phyloP scores from a whole-genome alignment of 345 rosid species.

The Arabis alpina region DNA sequence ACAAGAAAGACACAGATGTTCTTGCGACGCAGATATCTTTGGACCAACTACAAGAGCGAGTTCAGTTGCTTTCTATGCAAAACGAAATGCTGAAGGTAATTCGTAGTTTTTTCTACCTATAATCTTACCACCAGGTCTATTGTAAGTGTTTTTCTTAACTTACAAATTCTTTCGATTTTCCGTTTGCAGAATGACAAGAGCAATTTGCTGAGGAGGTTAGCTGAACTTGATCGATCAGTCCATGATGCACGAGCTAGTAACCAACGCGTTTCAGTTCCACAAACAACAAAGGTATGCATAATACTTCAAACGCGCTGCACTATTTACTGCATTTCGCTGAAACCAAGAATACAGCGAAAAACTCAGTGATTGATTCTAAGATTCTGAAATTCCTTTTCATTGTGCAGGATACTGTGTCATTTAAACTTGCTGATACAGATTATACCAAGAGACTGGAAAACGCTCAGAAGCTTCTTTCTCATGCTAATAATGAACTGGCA shows the following conservation, averaged over 20 bases:
- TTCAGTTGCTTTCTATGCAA: conserved; percentile 77
- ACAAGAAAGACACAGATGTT: conserved; percentile 64
- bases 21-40: conserved; percentile 59
- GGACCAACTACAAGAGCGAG: conserved; percentile 81
- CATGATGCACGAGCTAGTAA: conserved; percentile 49
- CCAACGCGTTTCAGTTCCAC: conserved; percentile 47
- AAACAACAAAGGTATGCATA: conserved; percentile 41
- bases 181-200: conserved; percentile 69
- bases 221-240: conserved; percentile 73
- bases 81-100: conserved; percentile 81
- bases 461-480: conserved; percentile 63
- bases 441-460: conserved; percentile 49
- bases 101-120: conserved; percentile 15
- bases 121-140: background rate
- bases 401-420: conserved; percentile 51
- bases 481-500: conserved; percentile 58
- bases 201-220: conserved; percentile 64
- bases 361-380: conserved; percentile 9
- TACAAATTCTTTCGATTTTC: conserved; percentile 13
- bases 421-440: conserved; percentile 46
- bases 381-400: conserved; percentile 15
- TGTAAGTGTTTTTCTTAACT: background rate
- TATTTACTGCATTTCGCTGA: background rate
- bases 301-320: conserved; percentile 7
- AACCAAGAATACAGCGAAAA: conserved; percentile 15